Conservation (phyloP, 305 asterid genomes). For the Coffea humblotiana region DNA sequence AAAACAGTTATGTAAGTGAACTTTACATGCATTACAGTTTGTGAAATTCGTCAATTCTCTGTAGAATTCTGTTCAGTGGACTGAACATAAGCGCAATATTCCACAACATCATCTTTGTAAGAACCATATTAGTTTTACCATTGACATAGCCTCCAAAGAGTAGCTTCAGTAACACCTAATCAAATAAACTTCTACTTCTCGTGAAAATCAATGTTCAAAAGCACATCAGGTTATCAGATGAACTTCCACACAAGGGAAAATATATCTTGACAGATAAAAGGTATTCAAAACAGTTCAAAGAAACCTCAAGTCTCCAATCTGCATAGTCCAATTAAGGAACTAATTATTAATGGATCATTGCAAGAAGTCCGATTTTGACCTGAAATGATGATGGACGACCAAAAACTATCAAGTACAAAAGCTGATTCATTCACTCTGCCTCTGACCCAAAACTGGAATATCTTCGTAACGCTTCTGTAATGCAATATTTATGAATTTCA, state of each 20-base stretch:
- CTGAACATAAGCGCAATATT: too few relatives aligned
- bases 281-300: constrained; percentile 5
- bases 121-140: too few relatives aligned
- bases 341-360: constrained; percentile 7
- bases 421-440: constrained; percentile 61
- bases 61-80: too few relatives aligned
- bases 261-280: neutral
- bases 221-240: neutral
- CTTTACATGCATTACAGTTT: too few relatives aligned
- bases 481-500: constrained; percentile 15
- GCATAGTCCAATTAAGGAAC: neutral
- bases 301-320: neutral
- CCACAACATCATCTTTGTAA: too few relatives aligned
- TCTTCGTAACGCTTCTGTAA: constrained; percentile 86
- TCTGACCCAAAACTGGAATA: constrained; percentile 77
- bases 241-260: neutral
- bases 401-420: constrained; percentile 5
- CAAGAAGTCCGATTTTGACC: neutral
- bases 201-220: neutral
- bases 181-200: neutral
- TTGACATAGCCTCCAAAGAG: too few relatives aligned
- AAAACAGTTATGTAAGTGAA: too few relatives aligned
- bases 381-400: neutral
- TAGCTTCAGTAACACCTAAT: too few relatives aligned
- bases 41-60: too few relatives aligned